Percentiles rank a stretch among this genome's conserved stretches.
phyloP scores from a whole-genome alignment of 345 rosid species.

The Eucalyptus sideroxylon region DNA sequence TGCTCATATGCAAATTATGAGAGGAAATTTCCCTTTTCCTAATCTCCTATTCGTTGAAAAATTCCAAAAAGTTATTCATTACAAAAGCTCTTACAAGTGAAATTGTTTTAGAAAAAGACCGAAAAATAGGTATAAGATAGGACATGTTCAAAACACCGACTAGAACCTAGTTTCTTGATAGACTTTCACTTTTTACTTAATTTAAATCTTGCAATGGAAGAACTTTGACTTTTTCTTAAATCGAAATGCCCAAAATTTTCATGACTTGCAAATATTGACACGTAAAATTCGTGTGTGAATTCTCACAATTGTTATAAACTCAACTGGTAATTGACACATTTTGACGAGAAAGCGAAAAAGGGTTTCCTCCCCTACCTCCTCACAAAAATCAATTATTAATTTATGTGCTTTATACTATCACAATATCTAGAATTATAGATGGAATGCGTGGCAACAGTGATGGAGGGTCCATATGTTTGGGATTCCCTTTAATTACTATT shows the following conservation, averaged over 20 bases:
- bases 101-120: neutral
- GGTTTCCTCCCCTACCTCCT: neutral
- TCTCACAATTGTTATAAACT: neutral
- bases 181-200: neutral
- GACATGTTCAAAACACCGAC: accelerated
- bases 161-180: neutral
- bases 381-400: neutral
- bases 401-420: neutral
- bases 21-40: accelerated
- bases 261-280: accelerated
- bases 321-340: accelerated
- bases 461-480: neutral
- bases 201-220: accelerated
- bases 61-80: neutral
- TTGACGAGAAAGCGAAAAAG: neutral
- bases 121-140: neutral
- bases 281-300: accelerated
- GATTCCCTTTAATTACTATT: neutral
- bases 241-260: accelerated
- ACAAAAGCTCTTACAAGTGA: neutral
- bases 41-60: accelerated
- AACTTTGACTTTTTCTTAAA: neutral
- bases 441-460: neutral
- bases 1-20: neutral
- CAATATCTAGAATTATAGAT: neutral